Conservation (phyloP, 257 asterid genomes). For the Pogostemon cablin region DNA sequence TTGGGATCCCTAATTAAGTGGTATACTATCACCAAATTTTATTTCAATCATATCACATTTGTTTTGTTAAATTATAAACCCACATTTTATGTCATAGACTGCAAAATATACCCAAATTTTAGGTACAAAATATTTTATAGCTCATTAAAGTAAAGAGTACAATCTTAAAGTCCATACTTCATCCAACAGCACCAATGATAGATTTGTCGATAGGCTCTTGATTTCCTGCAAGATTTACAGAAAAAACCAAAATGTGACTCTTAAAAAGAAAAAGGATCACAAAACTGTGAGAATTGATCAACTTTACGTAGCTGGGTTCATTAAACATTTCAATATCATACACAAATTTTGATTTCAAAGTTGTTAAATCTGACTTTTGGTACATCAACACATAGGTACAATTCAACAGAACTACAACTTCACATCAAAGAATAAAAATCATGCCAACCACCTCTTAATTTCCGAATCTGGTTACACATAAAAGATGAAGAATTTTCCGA, state of each 20-base stretch:
- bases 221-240: conserved; percentile 70
- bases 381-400: conserved; percentile 8
- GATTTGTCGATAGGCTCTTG: conserved; percentile 67
- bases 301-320: conserved; percentile 3
- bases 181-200: conserved; percentile 85
- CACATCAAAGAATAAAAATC: neutral
- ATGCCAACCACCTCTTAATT: conserved; percentile 1
- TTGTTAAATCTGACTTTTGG: conserved; percentile 9
- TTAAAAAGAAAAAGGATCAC: conserved; percentile 31
- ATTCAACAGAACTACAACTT: conserved; percentile 25
- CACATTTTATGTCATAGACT: conserved; percentile 12
- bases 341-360: conserved; percentile 2
- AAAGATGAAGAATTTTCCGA: conserved; percentile 14
- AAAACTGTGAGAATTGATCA: conserved; percentile 20
- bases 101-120: conserved; percentile 10
- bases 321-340: conserved; percentile 18
- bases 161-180: conserved; percentile 60
- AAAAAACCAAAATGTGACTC: conserved; percentile 27
- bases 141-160: conserved; percentile 18
- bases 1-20: conserved; percentile 17
- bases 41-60: conserved; percentile 15
- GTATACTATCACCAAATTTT: conserved; percentile 21
- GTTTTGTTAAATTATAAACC: conserved; percentile 11
- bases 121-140: conserved; percentile 17
- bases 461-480: conserved; percentile 5